Evolutionary conservation across 1,284 basidiomycete species (phyloP).

Genomic region (Trichosporon asahii): DNA sequence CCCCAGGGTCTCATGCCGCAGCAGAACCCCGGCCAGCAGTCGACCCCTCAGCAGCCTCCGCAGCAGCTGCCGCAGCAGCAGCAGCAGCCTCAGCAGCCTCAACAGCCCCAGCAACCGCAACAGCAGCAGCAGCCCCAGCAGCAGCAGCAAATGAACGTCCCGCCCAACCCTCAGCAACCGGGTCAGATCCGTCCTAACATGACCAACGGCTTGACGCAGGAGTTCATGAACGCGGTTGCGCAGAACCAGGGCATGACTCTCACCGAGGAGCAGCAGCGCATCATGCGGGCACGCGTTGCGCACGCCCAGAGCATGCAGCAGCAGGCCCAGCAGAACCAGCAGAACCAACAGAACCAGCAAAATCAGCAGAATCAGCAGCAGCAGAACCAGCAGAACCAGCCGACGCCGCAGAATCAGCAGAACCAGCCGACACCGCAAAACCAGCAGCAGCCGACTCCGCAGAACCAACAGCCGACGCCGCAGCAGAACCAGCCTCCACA

Average conservation of each 20-base stretch:
- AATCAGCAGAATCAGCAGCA: constrained; percentile 2
- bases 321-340: constrained; percentile 14
- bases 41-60: constrained; percentile 3
- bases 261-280: constrained; percentile 22
- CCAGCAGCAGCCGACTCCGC: constrained; percentile 16
- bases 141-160: constrained; percentile 12
- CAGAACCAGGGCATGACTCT: constrained; percentile 19
- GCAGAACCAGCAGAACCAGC: constrained; percentile 12
- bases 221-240: constrained; percentile 21
- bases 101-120: constrained; percentile 5
- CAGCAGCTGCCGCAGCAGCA: constrained; percentile 18
- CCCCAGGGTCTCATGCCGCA: background rate
- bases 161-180: constrained; percentile 12
- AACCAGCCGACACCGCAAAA: background rate
- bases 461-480: constrained; percentile 2
- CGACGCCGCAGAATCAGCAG: constrained; percentile 9
- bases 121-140: constrained; percentile 15
- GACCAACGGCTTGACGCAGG: constrained; percentile 13
- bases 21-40: constrained; percentile 11
- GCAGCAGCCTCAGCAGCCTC: background rate
- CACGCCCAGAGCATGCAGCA: constrained; percentile 20
- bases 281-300: constrained; percentile 12
- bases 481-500: constrained; percentile 8
- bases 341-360: constrained; percentile 14
- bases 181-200: constrained; percentile 10